Percentiles rank a stretch among this genome's conserved stretches.
phyloP scores from a whole-genome alignment of 2,329 filamentous ascomycete species.

The Hypoxylon sp. region DNA sequence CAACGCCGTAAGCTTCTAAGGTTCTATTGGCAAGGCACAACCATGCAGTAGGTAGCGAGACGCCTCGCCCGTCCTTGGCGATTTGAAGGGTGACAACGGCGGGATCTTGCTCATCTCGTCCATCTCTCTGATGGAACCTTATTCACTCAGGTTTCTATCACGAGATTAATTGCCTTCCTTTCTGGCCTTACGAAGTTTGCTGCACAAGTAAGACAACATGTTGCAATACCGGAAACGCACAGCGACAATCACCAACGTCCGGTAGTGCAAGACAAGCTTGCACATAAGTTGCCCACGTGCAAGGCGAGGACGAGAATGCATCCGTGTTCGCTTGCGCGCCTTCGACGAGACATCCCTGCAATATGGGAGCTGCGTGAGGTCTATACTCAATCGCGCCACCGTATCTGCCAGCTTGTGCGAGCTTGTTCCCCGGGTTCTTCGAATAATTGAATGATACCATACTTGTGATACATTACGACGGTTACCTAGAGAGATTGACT shows the following conservation, averaged over 20 bases:
- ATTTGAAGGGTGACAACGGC: slow-evolving; percentile 38
- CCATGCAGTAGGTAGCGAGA: slow-evolving; percentile 41
- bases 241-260: slow-evolving; percentile 33
- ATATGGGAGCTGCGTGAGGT: slow-evolving; percentile 16
- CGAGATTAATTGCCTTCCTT: slow-evolving; percentile 34
- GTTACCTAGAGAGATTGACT: slow-evolving; percentile 4
- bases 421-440: too few species aligned
- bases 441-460: slow-evolving; percentile 12
- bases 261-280: slow-evolving; percentile 16
- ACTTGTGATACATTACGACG: neutral
- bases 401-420: slow-evolving; percentile 1
- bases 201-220: slow-evolving; percentile 8
- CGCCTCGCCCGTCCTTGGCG: slow-evolving; percentile 38
- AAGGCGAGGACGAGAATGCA: slow-evolving; percentile 27
- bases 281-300: slow-evolving; percentile 31
- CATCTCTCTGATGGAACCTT: slow-evolving; percentile 26
- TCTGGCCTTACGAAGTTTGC: slow-evolving; percentile 27
- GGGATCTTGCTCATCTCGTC: slow-evolving; percentile 35
- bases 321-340: slow-evolving; percentile 23
- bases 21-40: slow-evolving; percentile 5
- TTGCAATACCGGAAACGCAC: slow-evolving; percentile 35
- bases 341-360: slow-evolving; percentile 19
- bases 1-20: slow-evolving; percentile 4
- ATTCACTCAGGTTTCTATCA: slow-evolving; percentile 26
- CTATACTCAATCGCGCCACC: neutral